Conservation (phyloP, 176 grass and related monocot genomes). For the Raddia distichophylla region DNA sequence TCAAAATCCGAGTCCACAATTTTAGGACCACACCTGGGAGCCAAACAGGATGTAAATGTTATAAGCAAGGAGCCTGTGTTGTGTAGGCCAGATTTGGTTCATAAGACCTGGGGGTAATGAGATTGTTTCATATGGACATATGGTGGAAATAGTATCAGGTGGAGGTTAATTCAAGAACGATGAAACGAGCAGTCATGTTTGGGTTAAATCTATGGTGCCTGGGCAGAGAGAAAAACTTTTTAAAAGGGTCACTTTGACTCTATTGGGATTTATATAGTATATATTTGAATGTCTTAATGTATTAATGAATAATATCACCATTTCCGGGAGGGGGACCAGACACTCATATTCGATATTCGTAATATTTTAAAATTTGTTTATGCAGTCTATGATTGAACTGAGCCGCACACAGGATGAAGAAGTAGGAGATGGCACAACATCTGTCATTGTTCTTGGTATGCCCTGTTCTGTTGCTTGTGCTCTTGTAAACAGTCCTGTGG, state of each 20-base stretch:
- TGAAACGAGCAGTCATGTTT: too few relatives aligned
- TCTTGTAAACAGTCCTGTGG: neutral
- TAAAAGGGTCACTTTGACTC: neutral
- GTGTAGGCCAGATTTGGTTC: too few relatives aligned
- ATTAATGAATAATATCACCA: neutral
- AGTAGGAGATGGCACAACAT: conserved; percentile 90
- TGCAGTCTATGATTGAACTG: conserved; percentile 84
- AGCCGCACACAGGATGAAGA: conserved; percentile 90
- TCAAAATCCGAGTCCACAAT: too few relatives aligned
- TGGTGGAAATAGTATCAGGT: too few relatives aligned
- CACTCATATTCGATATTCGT: neutral
- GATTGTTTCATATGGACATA: too few relatives aligned
- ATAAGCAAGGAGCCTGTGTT: too few relatives aligned
- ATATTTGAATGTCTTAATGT: neutral
- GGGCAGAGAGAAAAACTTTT: neutral
- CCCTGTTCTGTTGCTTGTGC: neutral
- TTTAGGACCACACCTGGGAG: too few relatives aligned
- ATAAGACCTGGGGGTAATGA: too few relatives aligned
- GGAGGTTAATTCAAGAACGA: too few relatives aligned
- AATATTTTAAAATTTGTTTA: neutral
- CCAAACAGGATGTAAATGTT: too few relatives aligned
- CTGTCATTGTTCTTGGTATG: conserved; percentile 87
- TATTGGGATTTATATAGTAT: neutral
- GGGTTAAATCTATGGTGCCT: neutral
- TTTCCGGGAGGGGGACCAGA: neutral